phyloP scores from a whole-genome alignment of 2,329 filamentous ascomycete genomes.

The Colletotrichum sp. region DNA sequence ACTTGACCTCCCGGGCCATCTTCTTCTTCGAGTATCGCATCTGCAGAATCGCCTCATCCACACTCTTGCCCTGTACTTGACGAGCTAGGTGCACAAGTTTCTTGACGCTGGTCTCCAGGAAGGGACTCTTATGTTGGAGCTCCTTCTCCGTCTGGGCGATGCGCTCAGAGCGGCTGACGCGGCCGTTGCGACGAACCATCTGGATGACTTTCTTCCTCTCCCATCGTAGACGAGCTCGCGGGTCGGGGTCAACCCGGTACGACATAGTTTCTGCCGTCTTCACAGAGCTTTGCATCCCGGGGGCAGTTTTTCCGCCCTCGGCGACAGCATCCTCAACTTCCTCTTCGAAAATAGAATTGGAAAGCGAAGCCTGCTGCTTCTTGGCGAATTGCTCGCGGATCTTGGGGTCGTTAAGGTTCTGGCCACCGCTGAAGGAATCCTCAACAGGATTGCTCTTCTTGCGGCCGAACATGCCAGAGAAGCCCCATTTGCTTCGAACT shows the following conservation, averaged over 20 bases:
- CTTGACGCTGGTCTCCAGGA: constrained; percentile 86
- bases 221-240: constrained; percentile 73
- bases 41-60: constrained; percentile 92
- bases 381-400: constrained; percentile 45
- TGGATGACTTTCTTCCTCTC: constrained; percentile 85
- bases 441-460: neutral
- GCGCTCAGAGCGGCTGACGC: constrained; percentile 68
- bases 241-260: constrained; percentile 76
- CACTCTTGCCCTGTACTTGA: constrained; percentile 91
- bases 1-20: constrained; percentile 78
- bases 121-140: constrained; percentile 65
- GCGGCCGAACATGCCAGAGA: constrained; percentile 39
- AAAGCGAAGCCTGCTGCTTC: constrained; percentile 40
- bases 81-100: constrained; percentile 86
- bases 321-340: constrained; percentile 45
- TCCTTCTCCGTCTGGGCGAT: constrained; percentile 69
- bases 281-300: constrained; percentile 36
- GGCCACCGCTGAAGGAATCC: constrained; percentile 28
- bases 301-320: constrained; percentile 33
- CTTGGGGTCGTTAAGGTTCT: constrained; percentile 47
- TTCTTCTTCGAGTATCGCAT: constrained; percentile 97
- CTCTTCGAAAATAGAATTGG: constrained; percentile 69
- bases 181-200: constrained; percentile 71
- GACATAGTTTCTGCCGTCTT: constrained; percentile 59
- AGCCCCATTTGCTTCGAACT: constrained; percentile 48